Evolutionary conservation across 2,329 filamentous ascomycete species (phyloP).

Genomic region (Fusarium liriodendri): DNA sequence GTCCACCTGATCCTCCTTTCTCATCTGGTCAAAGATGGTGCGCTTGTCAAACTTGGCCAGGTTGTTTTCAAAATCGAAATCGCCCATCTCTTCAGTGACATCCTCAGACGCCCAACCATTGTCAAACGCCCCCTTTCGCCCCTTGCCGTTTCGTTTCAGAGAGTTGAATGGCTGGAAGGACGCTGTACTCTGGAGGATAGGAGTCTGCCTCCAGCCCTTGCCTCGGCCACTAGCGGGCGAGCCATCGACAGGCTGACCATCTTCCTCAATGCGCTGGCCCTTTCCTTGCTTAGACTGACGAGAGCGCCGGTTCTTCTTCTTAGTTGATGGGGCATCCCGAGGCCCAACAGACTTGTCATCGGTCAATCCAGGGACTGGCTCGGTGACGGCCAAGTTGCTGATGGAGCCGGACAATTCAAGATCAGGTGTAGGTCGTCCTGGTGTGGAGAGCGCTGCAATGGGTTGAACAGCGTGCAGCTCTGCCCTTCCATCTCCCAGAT

Average conservation of each 20-base stretch:
- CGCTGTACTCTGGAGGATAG: slow-evolving; percentile 68
- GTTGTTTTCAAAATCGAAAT: slow-evolving; percentile 92
- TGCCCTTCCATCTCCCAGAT: slow-evolving; percentile 16
- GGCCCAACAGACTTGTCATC: slow-evolving; percentile 34
- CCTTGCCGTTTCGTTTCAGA: slow-evolving; percentile 67
- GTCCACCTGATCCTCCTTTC: slow-evolving; percentile 88
- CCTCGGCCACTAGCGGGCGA: slow-evolving; percentile 52
- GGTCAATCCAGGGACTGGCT: slow-evolving; percentile 20
- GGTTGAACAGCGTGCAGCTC: slow-evolving; percentile 27
- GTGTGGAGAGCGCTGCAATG: slow-evolving; percentile 25
- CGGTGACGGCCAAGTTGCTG: slow-evolving; percentile 40
- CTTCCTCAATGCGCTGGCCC: slow-evolving; percentile 43
- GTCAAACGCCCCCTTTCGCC: slow-evolving; percentile 60
- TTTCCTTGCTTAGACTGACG: slow-evolving; percentile 50
- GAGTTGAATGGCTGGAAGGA: slow-evolving; percentile 73
- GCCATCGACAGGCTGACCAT: slow-evolving; percentile 37
- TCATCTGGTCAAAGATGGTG: slow-evolving; percentile 90
- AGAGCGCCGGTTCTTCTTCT: slow-evolving; percentile 48
- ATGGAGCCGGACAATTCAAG: slow-evolving; percentile 43
- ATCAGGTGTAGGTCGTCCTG: slow-evolving; percentile 35
- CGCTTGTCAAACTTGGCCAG: slow-evolving; percentile 96
- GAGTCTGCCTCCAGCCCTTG: slow-evolving; percentile 70
- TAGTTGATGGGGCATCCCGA: slow-evolving; percentile 39
- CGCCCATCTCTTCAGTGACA: slow-evolving; percentile 92
- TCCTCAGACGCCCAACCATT: slow-evolving; percentile 97